These are phyloP conservation scores for Polygonum aviculare DNA, from an alignment of 148 eudicot genomes.

Conservation along the genomic window DNA sequence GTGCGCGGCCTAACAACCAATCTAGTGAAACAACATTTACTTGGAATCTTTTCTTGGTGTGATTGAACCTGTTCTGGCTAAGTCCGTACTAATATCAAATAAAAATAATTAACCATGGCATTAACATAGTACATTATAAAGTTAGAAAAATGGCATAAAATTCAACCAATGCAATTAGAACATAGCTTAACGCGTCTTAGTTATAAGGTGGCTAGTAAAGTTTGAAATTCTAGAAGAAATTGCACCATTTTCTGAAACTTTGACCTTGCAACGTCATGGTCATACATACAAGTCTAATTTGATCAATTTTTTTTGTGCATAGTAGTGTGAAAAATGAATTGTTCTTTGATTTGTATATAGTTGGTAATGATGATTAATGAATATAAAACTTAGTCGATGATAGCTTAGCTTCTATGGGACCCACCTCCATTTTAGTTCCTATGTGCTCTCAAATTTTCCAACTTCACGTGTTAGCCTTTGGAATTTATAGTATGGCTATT, in stretches of 20 bases:
- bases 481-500: neutral
- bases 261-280: neutral
- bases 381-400: neutral
- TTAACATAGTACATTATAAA: neutral
- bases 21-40: neutral
- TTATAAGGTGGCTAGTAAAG: neutral
- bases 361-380: neutral
- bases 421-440: neutral
- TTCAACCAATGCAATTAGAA: neutral
- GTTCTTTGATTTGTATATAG: neutral
- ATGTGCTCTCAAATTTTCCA: neutral
- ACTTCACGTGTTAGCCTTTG: neutral
- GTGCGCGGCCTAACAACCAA: neutral
- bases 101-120: neutral
- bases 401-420: neutral
- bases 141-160: neutral
- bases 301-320: neutral
- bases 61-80: neutral
- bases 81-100: neutral
- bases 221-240: constrained; percentile 1
- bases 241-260: constrained; percentile 3
- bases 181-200: neutral
- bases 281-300: neutral
- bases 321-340: neutral
- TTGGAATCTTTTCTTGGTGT: constrained; percentile 6